Evolutionary conservation across 2,329 filamentous ascomycete genomes (phyloP), one percentile per base, ranked within the genome.

Genomic region (Sphaerulina populicola): DNA sequence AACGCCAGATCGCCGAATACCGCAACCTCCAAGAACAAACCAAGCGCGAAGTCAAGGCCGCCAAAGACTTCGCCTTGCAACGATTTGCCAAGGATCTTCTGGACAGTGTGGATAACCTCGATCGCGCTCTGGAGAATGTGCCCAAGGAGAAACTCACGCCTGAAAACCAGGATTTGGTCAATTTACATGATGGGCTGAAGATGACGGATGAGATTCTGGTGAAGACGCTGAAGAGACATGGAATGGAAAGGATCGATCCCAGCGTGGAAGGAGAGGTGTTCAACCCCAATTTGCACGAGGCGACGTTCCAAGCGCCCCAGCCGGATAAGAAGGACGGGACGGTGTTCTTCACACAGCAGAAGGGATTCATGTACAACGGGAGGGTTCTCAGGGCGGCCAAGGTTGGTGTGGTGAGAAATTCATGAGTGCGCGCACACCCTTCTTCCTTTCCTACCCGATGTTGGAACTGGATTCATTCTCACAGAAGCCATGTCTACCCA

Each of bases 11-110:
- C 58, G 93, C 93, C 72, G 93, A 98, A 65, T 97, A 94, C 80
- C 88, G 88, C 69, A 98, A 97, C 74, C 86, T 98, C 46, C 91
- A 97, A 75, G 88, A 96, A 66, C 88, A 93, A 66, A 94, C 88
- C 39, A 80, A 84, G 69, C 88, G 93, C 66, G 93, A 98, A 62
- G 84, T 94, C 69, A 87, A 93, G 71, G 73, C 80, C 15, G 88
- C 91, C 15, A 84, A 85, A 63, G 87, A 94, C 72, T 98, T 95
- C 64, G 93, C 91, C 65, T 93, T 98, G 65, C 88, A 95, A 69
- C 75, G 84, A 61, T 97, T 98, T 73, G 88, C 91, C 66, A 86
- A 88, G 71, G 93, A 98, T 72, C 83, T 98, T 41, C 81, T 97
- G 62, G 93, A 98, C 69, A 88, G 82, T 66, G 83, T 98, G 65